Base-by-base conservation (phyloP, 257 asterid genomes). In the Schizonepeta tenuifolia region DNA sequence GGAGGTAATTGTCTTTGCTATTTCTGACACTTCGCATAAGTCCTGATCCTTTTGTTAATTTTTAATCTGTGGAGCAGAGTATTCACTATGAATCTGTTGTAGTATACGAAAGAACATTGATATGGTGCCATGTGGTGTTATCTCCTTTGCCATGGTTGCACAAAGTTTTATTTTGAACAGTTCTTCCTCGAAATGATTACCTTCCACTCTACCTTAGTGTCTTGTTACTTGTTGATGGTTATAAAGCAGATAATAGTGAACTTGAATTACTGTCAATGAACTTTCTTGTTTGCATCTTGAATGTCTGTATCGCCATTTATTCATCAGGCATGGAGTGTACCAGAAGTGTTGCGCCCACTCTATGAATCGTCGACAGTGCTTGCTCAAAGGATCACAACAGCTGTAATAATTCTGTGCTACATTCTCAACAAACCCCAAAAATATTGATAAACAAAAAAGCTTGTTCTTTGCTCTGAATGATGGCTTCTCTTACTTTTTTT, bases 321-420 rank as follows among this genome's bases (percentile, higher is more conserved):
- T 66, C 43, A 47, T 67, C 69, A 92, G 97, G 87, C 95, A 18
- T 84, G 90, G 96, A 84, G 85, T 63, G 97, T 89, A 67, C 97
- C 97, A 5, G 97, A 92, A 84, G 97, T 92, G 47, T 79, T 92
- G 57, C 97, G 97, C 62, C 91, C 96, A 12, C 93, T 92, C 38
- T 92, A 92, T 31, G 96, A 89, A 72, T 92, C 97, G 14, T 83
- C 97, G 15, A 83, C 95, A 0, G 87, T 85, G 50, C 90, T 92
- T 31, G 93, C 97, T 49, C 97, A 92, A 65, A 89, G 79, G 87
- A 76, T 83, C 31, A 88, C 97, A 13, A 88, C 86, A 88, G 92
- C 97, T 55, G 97, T 92, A 89, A 79, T 78, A 38, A 20, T 71
- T 60, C 36, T 43, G 33, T 24, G 31, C 69, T 50, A 18, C 66